Conservation (phyloP, 768 basidiomycete species). For the Tricholoma flavovirens region DNA sequence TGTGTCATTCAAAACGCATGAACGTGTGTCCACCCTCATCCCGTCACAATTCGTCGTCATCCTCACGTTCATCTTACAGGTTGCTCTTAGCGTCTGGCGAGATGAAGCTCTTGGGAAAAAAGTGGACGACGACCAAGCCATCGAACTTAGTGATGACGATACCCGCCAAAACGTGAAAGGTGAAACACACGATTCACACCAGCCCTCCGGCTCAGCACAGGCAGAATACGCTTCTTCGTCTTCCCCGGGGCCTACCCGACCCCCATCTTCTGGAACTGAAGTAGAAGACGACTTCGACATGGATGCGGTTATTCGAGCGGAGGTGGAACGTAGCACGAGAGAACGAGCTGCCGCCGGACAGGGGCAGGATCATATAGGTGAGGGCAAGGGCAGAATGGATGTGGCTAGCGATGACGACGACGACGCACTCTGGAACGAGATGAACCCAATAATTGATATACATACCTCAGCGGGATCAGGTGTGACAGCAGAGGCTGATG, state of each 20-base stretch:
- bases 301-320: constrained; percentile 44
- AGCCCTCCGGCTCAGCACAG: constrained; percentile 21
- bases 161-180: constrained; percentile 1
- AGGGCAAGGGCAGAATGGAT: background rate
- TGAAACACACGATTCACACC: constrained; percentile 8
- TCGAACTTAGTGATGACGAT: constrained; percentile 21
- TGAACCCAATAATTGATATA: constrained; percentile 36
- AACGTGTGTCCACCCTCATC: constrained; percentile 46
- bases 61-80: constrained; percentile 32
- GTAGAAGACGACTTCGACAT: constrained; percentile 42
- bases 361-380: background rate
- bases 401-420: constrained; percentile 34
- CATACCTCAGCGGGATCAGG: background rate
- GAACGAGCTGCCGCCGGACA: constrained; percentile 4
- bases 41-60: background rate
- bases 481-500: constrained; percentile 20
- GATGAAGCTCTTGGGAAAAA: constrained; percentile 51
- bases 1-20: constrained; percentile 84
- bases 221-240: constrained; percentile 30
- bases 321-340: constrained; percentile 29
- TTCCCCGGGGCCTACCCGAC: constrained; percentile 26
- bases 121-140: constrained; percentile 15
- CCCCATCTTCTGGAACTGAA: constrained; percentile 37
- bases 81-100: constrained; percentile 68
- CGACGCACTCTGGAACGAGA: constrained; percentile 65